Evolutionary conservation across 345 rosid species (phyloP), one percentile per base, ranked within the genome.

Genomic region (Viola odorata): DNA sequence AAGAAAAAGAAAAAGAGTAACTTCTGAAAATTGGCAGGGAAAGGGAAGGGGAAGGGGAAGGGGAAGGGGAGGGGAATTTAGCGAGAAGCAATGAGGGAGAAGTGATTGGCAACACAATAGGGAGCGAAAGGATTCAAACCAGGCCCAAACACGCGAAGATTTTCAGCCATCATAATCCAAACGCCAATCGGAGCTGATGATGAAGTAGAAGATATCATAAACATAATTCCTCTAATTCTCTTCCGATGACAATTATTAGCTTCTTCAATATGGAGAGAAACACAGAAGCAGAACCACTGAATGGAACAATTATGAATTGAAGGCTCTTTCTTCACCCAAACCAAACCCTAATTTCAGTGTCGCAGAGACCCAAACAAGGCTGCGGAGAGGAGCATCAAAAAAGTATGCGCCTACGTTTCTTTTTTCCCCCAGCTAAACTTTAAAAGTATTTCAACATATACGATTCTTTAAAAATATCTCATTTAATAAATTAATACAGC

Each of bases 81-180:
- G 66, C 88, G 86, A 71, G 85, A 82, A 62, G 79, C 69, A 50
- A 55, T n/a, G n/a, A n/a, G n/a, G n/a, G n/a, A 3, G 9, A 73
- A 80, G 82, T 94, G 86, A 88, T 94, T 77, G 70, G 95, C 97
- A 16, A 94, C 50, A 85, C 99, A 94, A 70, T 79, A 87, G 4
- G 99, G 99, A 70, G 81, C 71, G 73, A 82, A 84, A 1, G 97
- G 97, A 88, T 90, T 94, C 89, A 90, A 81, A 51, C 85, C 95
- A 52, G 99, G 97, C 14, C 97, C 99, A 45, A 94, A 75, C 51
- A 74, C 95, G 67, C 96, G 90, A 52, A 87, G 87, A 69, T 81
- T 92, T 61, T 77, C 80, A 56, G n/a, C n/a, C n/a, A n/a, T n/a
- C n/a, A n/a, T n/a, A n/a, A n/a, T n/a, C n/a, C n/a, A n/a, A n/a